Percentiles rank a stretch among this genome's conserved stretches.
Conservation (phyloP, 2,329 filamentous ascomycete genomes). For the Periconia sp. region DNA sequence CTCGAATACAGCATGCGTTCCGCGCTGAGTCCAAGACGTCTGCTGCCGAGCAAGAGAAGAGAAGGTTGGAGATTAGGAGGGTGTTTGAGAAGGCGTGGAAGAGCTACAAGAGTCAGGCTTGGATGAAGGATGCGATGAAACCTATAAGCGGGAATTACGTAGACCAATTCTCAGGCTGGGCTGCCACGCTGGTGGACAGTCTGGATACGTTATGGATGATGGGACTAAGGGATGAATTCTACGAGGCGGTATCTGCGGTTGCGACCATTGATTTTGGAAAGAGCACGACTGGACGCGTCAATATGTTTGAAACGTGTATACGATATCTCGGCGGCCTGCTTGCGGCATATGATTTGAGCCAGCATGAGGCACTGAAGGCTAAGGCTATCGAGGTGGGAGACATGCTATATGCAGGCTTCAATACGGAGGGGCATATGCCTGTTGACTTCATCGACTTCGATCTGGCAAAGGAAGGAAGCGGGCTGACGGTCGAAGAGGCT, state of each 20-base stretch:
- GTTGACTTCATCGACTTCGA: constrained; percentile 58
- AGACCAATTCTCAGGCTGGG: constrained; percentile 71
- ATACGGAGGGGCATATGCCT: constrained; percentile 93
- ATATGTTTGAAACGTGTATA: constrained; percentile 92
- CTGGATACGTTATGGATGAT: constrained; percentile 86
- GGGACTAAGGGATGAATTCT: constrained; percentile 78
- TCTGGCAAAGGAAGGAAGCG: constrained; percentile 32
- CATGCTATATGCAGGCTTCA: constrained; percentile 79
- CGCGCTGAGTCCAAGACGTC: constrained; percentile 20
- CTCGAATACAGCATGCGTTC: constrained; percentile 42
- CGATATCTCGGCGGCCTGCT: constrained; percentile 86
- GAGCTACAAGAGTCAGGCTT: constrained; percentile 67
- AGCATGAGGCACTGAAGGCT: constrained; percentile 71
- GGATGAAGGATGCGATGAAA: constrained; percentile 68
- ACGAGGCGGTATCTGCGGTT: constrained; percentile 74
- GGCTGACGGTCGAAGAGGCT: constrained; percentile 66
- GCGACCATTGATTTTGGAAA: constrained; percentile 83
- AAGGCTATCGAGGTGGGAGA: constrained; percentile 82
- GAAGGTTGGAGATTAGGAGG: constrained; percentile 33
- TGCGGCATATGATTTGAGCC: constrained; percentile 85
- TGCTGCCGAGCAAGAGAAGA: constrained; percentile 29
- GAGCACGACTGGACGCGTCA: constrained; percentile 70
- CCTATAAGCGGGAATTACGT: constrained; percentile 60
- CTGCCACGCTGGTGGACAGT: constrained; percentile 69
- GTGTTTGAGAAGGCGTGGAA: constrained; percentile 54